Evolutionary conservation across 805 yeast genomes (phyloP), one percentile per base, ranked within the genome.

Genomic region (Limtongozyma cylindracea): DNA sequence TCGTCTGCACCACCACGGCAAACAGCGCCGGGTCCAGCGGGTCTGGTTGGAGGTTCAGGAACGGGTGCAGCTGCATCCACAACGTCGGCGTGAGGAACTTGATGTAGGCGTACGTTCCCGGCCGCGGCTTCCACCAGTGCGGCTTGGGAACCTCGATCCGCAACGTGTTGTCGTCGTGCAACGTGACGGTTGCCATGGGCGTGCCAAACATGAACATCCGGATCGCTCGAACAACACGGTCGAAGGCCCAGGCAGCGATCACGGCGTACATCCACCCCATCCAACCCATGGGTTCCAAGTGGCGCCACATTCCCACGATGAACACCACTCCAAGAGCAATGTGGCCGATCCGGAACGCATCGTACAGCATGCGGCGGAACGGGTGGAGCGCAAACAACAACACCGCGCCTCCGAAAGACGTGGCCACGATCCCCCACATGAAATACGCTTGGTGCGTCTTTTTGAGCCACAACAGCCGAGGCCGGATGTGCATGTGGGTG

Each of bases 191-290:
- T 13, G 26, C 18, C 11, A 23, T 21, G 11, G 29, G 21, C 21
- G 20, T 30, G 2, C 34, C 34, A 20, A 31, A 17, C 11, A 26
- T 21, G 18, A 25, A 31, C 11, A 29, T 27, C 25, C 30, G 30
- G 19, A 28, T 21, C 6, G 26, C 18, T 7, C 34, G 16, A 17
- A 30, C 24, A 10, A 18, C 21, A 10, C 34, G 22, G 20, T 31
- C 34, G 14, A 26, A 31, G 3, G 22, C 30, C 6, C 30, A 29
- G 12, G 28, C 20, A 1, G 30, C 34, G 12, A 31, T 28, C 3
- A 31, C 22, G 5, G 33, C 23, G 21, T 31, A 31, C 3, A 31
- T 30, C 34, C 34, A 31, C 12, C 33, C 34, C 34, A 31, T 30
- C 34, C 34, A 31, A 18, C 34, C 34, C 12, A 31, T 21, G 5